Percentiles rank a stretch among this genome's conserved stretches.
These are phyloP conservation scores for Pythium aphanidermatum DNA, from an alignment of 352 stramenopile genomes.

Conservation along the genomic window DNA sequence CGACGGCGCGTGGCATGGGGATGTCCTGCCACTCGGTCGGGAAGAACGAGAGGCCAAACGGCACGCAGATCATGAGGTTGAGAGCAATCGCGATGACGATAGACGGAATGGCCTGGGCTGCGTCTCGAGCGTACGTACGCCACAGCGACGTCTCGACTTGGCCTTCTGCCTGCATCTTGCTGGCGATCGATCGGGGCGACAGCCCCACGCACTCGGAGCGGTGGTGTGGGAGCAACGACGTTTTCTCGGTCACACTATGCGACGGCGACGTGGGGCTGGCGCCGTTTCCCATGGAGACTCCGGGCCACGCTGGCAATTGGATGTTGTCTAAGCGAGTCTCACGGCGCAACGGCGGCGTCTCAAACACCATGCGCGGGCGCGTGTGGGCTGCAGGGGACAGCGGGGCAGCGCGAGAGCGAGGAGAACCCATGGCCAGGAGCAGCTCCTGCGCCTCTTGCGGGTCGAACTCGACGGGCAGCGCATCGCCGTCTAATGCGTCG, in stretches of 20 bases:
- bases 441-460: constrained; percentile 7
- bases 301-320: constrained; percentile 17
- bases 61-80: constrained; percentile 86
- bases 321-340: constrained; percentile 52
- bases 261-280: constrained; percentile 10
- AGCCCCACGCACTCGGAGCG: not conserved
- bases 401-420: constrained; percentile 4
- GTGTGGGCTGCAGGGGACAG: constrained; percentile 9
- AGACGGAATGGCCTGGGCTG: constrained; percentile 36
- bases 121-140: constrained; percentile 23
- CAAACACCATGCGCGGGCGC: constrained; percentile 48
- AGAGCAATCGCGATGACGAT: constrained; percentile 69
- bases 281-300: no score
- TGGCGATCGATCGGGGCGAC: constrained; percentile 18
- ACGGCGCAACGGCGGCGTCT: constrained; percentile 55
- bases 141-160: constrained; percentile 6
- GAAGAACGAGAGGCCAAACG: constrained; percentile 83
- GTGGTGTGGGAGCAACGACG: constrained; percentile 23
- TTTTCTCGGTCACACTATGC: constrained; percentile 14
- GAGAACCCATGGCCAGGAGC: constrained; percentile 1
- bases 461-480: constrained; percentile 4
- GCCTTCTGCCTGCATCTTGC: constrained; percentile 13
- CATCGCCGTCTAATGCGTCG: not conserved
- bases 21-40: constrained; percentile 72
- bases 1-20: constrained; percentile 63